Evolutionary conservation across 345 rosid species (phyloP).

Genomic region (Dovyalis caffra): DNA sequence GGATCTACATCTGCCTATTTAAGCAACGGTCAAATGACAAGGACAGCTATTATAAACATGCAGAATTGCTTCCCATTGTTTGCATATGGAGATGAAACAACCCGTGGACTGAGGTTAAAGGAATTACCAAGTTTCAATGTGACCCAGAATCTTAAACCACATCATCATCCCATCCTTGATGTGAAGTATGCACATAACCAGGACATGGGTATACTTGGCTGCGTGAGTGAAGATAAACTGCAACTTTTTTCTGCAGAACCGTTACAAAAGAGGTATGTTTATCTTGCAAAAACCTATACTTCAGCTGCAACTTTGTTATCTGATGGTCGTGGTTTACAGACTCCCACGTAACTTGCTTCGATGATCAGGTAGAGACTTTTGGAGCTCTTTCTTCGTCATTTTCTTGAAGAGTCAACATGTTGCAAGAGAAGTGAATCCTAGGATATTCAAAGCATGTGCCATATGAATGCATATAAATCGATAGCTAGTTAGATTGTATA

Average conservation of each 20-base stretch:
- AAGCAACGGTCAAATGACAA: not conserved
- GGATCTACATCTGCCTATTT: constrained; percentile 4
- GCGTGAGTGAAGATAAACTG: constrained; percentile 7
- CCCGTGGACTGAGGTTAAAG: constrained; percentile 6
- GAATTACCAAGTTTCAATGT: constrained; percentile 8
- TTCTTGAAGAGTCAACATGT: not conserved
- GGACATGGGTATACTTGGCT: not conserved
- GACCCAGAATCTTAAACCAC: constrained; percentile 13
- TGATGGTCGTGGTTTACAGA: not conserved
- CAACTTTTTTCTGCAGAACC: constrained; percentile 6
- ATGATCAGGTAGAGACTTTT: not conserved
- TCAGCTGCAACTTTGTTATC: not conserved
- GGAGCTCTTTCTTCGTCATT: not conserved
- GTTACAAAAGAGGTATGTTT: not conserved
- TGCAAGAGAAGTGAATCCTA: not conserved
- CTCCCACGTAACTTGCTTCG: not conserved
- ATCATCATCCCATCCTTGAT: constrained; percentile 13
- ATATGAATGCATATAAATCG: not conserved
- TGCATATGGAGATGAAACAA: constrained; percentile 8
- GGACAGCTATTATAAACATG: constrained; percentile 3
- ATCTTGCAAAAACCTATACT: not conserved
- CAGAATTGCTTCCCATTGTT: constrained; percentile 11
- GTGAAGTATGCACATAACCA: constrained; percentile 3
- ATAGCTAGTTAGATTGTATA: not conserved
- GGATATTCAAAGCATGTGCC: not conserved